Conservation (phyloP, 2,329 filamentous ascomycete genomes). For the Exophiala phaeomuriformis region DNA sequence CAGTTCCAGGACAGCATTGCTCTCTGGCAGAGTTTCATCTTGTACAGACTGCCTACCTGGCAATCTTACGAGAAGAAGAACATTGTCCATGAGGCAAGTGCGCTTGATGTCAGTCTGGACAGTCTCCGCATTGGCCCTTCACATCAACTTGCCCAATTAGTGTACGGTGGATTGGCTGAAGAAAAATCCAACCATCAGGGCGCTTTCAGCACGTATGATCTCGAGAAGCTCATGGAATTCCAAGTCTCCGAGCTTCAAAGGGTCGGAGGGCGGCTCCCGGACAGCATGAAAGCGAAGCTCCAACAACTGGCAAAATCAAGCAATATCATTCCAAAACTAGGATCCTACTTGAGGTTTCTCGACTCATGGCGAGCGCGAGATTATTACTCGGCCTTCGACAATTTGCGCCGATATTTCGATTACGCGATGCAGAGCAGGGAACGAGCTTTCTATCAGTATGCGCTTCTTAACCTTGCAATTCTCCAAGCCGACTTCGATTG, state of each 20-base stretch:
- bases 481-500: constrained; percentile 94
- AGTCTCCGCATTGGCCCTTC: constrained; percentile 50
- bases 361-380: constrained; percentile 90
- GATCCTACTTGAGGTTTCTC: constrained; percentile 56
- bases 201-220: constrained; percentile 62
- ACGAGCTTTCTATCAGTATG: constrained; percentile 86
- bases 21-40: constrained; percentile 76
- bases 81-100: constrained; percentile 38
- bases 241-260: constrained; percentile 84
- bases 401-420: constrained; percentile 90
- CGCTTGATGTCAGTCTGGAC: constrained; percentile 57
- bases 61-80: constrained; percentile 52
- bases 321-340: constrained; percentile 25
- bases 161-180: constrained; percentile 44
- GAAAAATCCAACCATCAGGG: constrained; percentile 24
- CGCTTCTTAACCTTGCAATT: constrained; percentile 84
- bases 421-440: constrained; percentile 85
- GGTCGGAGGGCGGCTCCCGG: constrained; percentile 69
- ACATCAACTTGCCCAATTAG: constrained; percentile 43
- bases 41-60: constrained; percentile 70
- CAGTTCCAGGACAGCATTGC: constrained; percentile 70
- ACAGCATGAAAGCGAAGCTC: constrained; percentile 65
- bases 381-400: constrained; percentile 82
- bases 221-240: constrained; percentile 75
- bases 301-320: constrained; percentile 51